Evolutionary conservation across 768 basidiomycete genomes (phyloP), one percentile per base, ranked within the genome.

Genomic region (Boletus insuetus): DNA sequence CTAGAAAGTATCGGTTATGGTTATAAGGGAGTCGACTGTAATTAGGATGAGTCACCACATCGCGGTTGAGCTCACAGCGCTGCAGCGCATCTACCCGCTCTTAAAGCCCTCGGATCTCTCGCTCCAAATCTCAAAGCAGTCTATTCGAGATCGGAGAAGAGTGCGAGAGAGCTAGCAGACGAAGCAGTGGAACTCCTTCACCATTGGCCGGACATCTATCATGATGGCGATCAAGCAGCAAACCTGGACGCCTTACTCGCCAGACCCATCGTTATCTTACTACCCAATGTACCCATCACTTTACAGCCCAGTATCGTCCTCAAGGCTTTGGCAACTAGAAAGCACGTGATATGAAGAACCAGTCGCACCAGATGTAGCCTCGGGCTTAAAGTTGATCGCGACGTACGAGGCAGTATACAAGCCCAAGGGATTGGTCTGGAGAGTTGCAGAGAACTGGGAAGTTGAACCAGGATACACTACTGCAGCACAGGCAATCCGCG

Each of bases 281-380:
- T n/a, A n/a, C n/a, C n/a, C n/a, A n/a, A n/a, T n/a, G n/a, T 95
- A 12, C 92, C 92, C 1, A 94, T 95, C 65, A 79, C 83, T 0
- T 62, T 78, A 5, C 91, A 93, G 68, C n/a, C 92, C 3, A 69
- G 73, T 17, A 74, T 94, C 55, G 75, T 95, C 51, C 70, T 81
- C n/a, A 81, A 80, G 63, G 80, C 82, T 0, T 73, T 87, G 37
- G 80, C 75, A 1, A 87, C 89, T 3, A 89, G 92, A 26, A 96
- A 95, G 73, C 89, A 94, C 66, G 91, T 95, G 46, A 67, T 94
- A 55, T 69, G 93, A 96, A 76, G 95, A 95, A 66, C 94, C 94
- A 7, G 79, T 94, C 14, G 90, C 84, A 4, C 77, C 84, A 40
- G 85, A 88, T 62, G 82, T 93, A 43, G 77, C 77, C 29, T 72